Evolutionary conservation across 768 basidiomycete species (phyloP).

Genomic region (Asterophora lycoperdoides): DNA sequence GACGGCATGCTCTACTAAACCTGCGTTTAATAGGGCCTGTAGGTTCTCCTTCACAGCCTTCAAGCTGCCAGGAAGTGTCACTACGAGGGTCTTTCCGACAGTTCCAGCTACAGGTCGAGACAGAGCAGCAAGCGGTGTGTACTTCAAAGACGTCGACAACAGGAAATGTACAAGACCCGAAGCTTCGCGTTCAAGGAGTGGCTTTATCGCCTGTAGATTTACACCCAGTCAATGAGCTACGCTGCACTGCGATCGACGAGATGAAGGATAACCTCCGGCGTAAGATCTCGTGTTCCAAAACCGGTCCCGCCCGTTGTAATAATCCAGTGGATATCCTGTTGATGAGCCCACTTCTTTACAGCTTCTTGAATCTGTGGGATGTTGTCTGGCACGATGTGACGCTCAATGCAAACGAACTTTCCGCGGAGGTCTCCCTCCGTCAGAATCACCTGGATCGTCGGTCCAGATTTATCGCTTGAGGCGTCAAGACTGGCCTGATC

Average conservation of each 20-base stretch:
- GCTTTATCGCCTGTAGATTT: conserved; percentile 47
- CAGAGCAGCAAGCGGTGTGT: conserved; percentile 78
- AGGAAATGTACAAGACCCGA: conserved; percentile 76
- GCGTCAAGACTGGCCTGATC: conserved; percentile 56
- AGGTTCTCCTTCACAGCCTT: conserved; percentile 83
- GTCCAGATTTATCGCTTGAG: conserved; percentile 62
- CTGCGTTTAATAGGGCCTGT: conserved; percentile 51
- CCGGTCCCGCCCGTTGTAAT: conserved; percentile 88
- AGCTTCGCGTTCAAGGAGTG: conserved; percentile 62
- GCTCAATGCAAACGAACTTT: conserved; percentile 34
- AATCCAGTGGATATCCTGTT: conserved; percentile 60
- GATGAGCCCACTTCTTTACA: conserved; percentile 43
- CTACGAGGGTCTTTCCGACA: conserved; percentile 57
- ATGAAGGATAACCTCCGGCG: conserved; percentile 62
- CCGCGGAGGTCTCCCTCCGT: conserved; percentile 13
- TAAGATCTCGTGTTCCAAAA: conserved; percentile 74
- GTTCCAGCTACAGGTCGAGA: conserved; percentile 83
- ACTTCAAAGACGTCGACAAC: conserved; percentile 59
- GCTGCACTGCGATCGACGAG: neutral
- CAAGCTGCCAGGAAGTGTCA: conserved; percentile 81
- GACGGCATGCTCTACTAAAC: conserved; percentile 65
- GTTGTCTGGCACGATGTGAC: conserved; percentile 65
- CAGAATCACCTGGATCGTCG: conserved; percentile 53
- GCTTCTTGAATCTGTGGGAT: conserved; percentile 41
- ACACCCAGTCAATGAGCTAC: neutral